phyloP scores from a whole-genome alignment of 208 protist genomes.

The Leishmania major region DNA sequence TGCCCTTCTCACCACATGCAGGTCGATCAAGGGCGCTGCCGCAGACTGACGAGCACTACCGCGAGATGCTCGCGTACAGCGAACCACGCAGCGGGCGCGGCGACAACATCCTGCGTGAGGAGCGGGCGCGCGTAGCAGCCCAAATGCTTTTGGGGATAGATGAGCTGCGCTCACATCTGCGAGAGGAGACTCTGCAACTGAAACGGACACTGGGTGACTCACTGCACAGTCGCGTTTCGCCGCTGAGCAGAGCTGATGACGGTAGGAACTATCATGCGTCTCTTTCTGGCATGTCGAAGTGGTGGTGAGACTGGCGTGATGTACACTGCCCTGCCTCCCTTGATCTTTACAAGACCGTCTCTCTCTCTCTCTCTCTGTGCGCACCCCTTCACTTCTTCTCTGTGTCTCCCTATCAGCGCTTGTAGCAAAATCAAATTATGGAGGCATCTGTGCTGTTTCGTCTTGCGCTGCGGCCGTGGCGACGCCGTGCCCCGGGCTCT shows the following conservation, averaged over 20 bases:
- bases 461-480: background rate
- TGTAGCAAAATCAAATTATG: background rate
- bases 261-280: background rate
- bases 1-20: background rate
- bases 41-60: background rate
- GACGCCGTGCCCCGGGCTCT: background rate
- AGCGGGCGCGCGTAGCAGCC: conserved; percentile 57
- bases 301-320: background rate
- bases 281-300: background rate
- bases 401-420: background rate
- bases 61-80: background rate
- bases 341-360: background rate
- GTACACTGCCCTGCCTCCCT: background rate
- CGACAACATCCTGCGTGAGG: conserved; percentile 62
- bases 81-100: background rate
- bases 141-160: conserved; percentile 54
- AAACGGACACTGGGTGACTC: background rate
- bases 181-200: conserved; percentile 35
- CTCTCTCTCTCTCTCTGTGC: background rate
- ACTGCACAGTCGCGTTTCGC: background rate
- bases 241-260: background rate
- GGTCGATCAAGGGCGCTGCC: background rate
- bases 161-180: conserved; percentile 53
- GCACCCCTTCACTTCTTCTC: background rate
- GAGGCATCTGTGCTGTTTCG: background rate